These are phyloP conservation scores for Lentinus tigrinus DNA, from an alignment of 768 basidiomycete species.

Conservation along the genomic window DNA sequence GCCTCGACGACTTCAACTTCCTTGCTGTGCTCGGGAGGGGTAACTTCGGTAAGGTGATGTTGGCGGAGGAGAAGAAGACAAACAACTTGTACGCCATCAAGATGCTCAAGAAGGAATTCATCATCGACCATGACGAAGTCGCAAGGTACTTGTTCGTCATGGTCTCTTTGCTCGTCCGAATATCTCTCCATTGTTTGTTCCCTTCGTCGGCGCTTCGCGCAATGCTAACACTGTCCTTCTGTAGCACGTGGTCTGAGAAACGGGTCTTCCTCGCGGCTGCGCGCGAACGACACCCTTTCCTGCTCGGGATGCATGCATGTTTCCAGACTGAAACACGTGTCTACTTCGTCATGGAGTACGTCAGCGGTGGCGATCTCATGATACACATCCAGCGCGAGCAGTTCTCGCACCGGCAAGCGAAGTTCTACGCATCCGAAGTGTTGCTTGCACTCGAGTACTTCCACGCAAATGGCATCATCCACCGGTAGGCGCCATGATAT, in stretches of 20 bases:
- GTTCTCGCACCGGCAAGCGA: slow-evolving; percentile 97
- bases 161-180: too few relatives aligned
- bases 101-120: slow-evolving; percentile 99
- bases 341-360: slow-evolving; percentile 99
- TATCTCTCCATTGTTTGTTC: neutral
- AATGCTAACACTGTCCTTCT: neutral
- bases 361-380: slow-evolving; percentile 99
- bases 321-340: slow-evolving; percentile 99
- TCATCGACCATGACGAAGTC: slow-evolving; percentile 99
- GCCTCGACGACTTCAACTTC: slow-evolving; percentile 98
- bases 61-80: slow-evolving; percentile 95
- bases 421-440: slow-evolving; percentile 98
- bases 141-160: slow-evolving; percentile 70
- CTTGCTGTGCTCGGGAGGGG: slow-evolving; percentile 97
- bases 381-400: slow-evolving; percentile 99
- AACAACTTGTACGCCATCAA: slow-evolving; percentile 96
- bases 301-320: slow-evolving; percentile 95
- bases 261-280: slow-evolving; percentile 98
- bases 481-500: slow-evolving; percentile 56
- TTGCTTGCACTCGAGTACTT: slow-evolving; percentile 96
- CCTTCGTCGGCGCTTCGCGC: neutral
- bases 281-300: slow-evolving; percentile 93
- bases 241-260: slow-evolving; percentile 96
- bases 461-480: slow-evolving; percentile 98
- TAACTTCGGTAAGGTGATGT: slow-evolving; percentile 99